Evolutionary conservation across 2,329 filamentous ascomycete species (phyloP).

Genomic region (Ceratocystis lukuohia): DNA sequence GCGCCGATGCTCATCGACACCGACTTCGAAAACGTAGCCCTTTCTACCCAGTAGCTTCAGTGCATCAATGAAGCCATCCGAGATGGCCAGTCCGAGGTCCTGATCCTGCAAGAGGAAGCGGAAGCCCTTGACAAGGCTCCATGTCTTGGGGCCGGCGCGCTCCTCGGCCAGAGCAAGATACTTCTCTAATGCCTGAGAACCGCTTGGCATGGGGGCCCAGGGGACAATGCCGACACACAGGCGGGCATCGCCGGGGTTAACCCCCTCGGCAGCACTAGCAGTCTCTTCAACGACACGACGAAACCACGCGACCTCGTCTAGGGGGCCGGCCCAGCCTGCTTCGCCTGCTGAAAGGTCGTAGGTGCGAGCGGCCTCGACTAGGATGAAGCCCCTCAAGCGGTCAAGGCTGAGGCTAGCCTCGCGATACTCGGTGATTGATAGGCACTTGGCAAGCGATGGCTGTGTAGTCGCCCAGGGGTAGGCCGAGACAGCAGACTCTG

Average conservation of each 20-base stretch:
- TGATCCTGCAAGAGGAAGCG: constrained; percentile 74
- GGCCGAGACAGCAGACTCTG: constrained; percentile 48
- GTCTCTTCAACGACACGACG: constrained; percentile 50
- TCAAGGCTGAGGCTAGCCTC: constrained; percentile 31
- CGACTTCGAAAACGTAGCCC: constrained; percentile 65
- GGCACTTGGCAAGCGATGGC: constrained; percentile 47
- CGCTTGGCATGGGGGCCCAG: constrained; percentile 71
- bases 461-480: constrained; percentile 56
- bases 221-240: constrained; percentile 59
- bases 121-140: constrained; percentile 61
- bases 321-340: constrained; percentile 48
- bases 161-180: constrained; percentile 53
- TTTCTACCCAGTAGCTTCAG: constrained; percentile 50
- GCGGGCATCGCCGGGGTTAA: constrained; percentile 34
- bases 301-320: constrained; percentile 60
- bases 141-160: constrained; percentile 47
- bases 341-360: constrained; percentile 39
- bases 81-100: constrained; percentile 50
- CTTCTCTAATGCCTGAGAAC: constrained; percentile 42
- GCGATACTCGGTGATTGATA: constrained; percentile 51
- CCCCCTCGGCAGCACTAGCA: constrained; percentile 44
- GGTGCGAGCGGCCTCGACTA: constrained; percentile 69
- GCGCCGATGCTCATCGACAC: constrained; percentile 65
- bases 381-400: constrained; percentile 56
- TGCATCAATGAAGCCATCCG: constrained; percentile 49